Evolutionary conservation across 495 filamentous ascomycete species (phyloP), one percentile per base, ranked within the genome.

Genomic region (Poronia punctata): DNA sequence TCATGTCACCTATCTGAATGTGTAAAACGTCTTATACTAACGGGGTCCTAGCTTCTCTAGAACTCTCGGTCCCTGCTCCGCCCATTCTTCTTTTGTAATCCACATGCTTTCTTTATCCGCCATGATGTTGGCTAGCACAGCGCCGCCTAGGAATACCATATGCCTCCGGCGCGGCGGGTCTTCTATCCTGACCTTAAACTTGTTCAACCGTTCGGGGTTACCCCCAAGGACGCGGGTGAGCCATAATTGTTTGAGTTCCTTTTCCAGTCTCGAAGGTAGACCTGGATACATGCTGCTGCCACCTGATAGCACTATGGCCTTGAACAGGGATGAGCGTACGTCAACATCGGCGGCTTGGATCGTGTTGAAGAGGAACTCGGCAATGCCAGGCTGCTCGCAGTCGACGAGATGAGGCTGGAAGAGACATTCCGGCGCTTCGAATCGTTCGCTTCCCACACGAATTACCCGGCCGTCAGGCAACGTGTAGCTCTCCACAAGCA

Each of bases 131-230:
- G 92, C 92, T 38, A 99, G 74, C 33, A 99, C 93, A 7, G 92
- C 93, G 56, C 92, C 92, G 43, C 92, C 92, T 40, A 97, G 64
- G 78, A 99, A 99, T 4, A 97, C 93, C 92, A 99, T 97, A 65
- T 99, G 93, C 59, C 89, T 78, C 61, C 92, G 78, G 66, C 92
- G 76, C 12, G 92, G 92, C 31, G 92, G 93, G 59, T 99, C 92
- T 57, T 99, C 93, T 64, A 99, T 96, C 59, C 92, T 80, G 25
- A 97, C 88, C 76, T 96, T 97, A 75, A 99, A 97, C 81, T 97
- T 99, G 65, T 78, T 88, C 49, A 99, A 64, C 49, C 92, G 75
- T 63, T 95, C 89, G 10, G 92, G 89, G 60, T 99, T 83, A 17
- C 88, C 88, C 16, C 79, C 72, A 49, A 97, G 68, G 26, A 96